Conservation (phyloP, 2,329 filamentous ascomycete genomes). For the Pseudocercospora macadamiae region DNA sequence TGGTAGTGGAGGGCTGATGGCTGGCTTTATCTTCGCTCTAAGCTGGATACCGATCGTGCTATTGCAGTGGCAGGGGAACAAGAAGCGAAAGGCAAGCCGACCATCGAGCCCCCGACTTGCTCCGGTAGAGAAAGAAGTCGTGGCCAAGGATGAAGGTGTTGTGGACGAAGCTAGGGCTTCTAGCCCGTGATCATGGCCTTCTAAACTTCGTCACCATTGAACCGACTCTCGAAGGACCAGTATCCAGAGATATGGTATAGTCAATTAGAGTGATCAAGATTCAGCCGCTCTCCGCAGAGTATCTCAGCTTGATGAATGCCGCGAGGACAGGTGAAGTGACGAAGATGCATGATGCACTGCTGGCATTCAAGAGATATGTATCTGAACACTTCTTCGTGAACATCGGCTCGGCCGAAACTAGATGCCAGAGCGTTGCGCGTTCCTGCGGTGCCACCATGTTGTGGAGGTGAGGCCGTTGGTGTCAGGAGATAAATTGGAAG, state of each 20-base stretch:
- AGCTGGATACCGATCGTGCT: conserved; percentile 32
- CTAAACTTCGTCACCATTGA: too few relatives aligned
- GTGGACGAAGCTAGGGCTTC: background rate
- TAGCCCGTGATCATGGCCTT: background rate
- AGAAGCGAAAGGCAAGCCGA: conserved; percentile 16
- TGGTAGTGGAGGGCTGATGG: conserved; percentile 43
- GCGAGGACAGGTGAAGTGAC: too few relatives aligned
- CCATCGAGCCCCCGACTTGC: conserved; percentile 7
- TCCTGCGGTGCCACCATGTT: background rate
- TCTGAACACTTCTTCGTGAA: too few relatives aligned
- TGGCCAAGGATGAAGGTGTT: conserved; percentile 1
- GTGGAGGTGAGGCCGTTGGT: too few relatives aligned
- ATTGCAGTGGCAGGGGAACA: conserved; percentile 30
- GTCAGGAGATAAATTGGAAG: too few relatives aligned
- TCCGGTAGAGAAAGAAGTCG: background rate
- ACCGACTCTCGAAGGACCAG: too few relatives aligned
- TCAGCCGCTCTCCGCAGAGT: too few relatives aligned
- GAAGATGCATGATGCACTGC: too few relatives aligned
- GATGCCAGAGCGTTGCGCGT: background rate
- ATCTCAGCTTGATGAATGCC: too few relatives aligned
- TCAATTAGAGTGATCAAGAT: too few relatives aligned
- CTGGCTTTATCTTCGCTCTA: conserved; percentile 37
- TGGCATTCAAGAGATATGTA: too few relatives aligned
- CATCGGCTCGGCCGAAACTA: background rate
- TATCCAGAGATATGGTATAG: too few relatives aligned